Base-by-base conservation (phyloP, 2,329 filamentous ascomycete species). In the Neonectria faginata region DNA sequence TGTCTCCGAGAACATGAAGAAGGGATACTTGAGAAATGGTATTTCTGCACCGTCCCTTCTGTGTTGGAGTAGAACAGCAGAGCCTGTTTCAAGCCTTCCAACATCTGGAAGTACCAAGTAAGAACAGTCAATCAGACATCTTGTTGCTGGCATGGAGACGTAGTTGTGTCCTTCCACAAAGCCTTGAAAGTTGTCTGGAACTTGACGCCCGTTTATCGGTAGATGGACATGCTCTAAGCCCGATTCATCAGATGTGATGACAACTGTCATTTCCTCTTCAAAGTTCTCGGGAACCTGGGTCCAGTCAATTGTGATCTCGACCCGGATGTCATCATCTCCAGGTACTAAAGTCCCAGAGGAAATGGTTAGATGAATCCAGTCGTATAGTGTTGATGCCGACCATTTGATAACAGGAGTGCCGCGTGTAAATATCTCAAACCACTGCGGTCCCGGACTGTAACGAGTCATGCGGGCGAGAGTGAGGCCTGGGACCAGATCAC, bases 341-440 rank as follows among this genome's bases (percentile, higher is more conserved):
- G 75, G 80, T 0, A 82, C 80, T 8, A 89, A 81, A 5, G 74
- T 81, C 29, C 88, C 89, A 0, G 74, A 81, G 8, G 77, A 79
- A 47, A 82, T 80, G 2, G 83, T 85, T 7, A 88, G 79, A 52
- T 79, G 79, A 3, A 91, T 76, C 79, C 86, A 90, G 1, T 82
- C 69, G 12, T 81, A 75, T 50, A 79, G 79, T 1, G 83, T 76
- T 1, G 81, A 78, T n/a, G 86, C 81, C 5, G 76, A 80, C 83
- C 87, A 90, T 52, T 81, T 75, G 64, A 88, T 87, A 8, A 80
- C 77, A 2, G 80, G 76, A 0, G 83, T 84, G 14, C 89, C 89
- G 3, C 88, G 84, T 7, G 83, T 84, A 70, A 87, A 92, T 29
- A 92, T 79, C 22, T 91, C 89, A 57, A 91, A 86, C 81, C 86